phyloP scores from a whole-genome alignment of 2,329 filamentous ascomycete genomes.

The Rhytidhysteron rufulum region DNA sequence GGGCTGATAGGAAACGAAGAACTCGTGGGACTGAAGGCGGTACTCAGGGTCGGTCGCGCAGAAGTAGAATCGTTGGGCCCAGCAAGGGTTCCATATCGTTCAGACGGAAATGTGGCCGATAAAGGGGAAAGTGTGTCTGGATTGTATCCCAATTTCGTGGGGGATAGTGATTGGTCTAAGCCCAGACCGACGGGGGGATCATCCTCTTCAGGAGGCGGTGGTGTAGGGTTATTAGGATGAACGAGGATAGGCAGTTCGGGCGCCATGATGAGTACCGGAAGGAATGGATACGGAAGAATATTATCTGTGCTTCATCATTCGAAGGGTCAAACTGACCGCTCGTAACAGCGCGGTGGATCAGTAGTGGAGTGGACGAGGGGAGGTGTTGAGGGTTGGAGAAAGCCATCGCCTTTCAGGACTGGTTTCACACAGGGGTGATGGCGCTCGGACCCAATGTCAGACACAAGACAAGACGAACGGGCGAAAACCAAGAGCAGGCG shows the following conservation, averaged over 20 bases:
- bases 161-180: slow-evolving; percentile 26
- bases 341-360: too few relatives aligned
- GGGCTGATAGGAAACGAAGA: slow-evolving; percentile 31
- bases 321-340: too few relatives aligned
- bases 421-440: too few relatives aligned
- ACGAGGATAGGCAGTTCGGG: slow-evolving; percentile 56
- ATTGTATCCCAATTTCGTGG: slow-evolving; percentile 22
- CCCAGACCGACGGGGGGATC: slow-evolving; percentile 30
- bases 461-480: too few relatives aligned
- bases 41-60: slow-evolving; percentile 27
- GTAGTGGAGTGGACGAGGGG: not conserved
- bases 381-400: too few relatives aligned
- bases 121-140: slow-evolving; percentile 36
- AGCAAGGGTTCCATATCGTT: slow-evolving; percentile 30
- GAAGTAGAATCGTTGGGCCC: slow-evolving; percentile 31
- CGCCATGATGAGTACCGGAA: slow-evolving; percentile 48
- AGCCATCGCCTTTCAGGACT: too few relatives aligned
- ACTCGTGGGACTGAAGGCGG: slow-evolving; percentile 30
- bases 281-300: slow-evolving; percentile 15
- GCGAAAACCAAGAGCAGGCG: too few relatives aligned
- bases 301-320: slow-evolving; percentile 6
- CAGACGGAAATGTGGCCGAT: slow-evolving; percentile 35
- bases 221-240: slow-evolving; percentile 62
- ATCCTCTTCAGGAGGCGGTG: slow-evolving; percentile 56
- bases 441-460: too few relatives aligned